A percentile compares a stretch with the other conserved stretches of the same genome.
Evolutionary conservation across 352 stramenopile species (phyloP).

Genomic region (Thraustotheca clavata): DNA sequence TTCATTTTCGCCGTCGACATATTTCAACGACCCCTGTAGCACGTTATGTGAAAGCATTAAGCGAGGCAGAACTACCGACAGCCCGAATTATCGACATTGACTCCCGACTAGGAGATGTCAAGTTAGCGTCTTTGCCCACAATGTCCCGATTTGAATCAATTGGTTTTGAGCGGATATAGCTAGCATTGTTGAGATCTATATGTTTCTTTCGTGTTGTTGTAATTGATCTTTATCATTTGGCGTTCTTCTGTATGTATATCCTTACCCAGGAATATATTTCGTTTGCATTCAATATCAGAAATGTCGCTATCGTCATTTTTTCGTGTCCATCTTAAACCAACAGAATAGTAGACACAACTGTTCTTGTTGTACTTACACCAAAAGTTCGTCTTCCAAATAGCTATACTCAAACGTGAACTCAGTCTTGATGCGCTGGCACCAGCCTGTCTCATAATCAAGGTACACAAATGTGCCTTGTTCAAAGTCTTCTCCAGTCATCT

Average conservation of each 20-base stretch:
- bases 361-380: too few species aligned
- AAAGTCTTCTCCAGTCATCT: slow-evolving; percentile 96
- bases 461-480: slow-evolving; percentile 99
- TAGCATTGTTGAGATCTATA: too few species aligned
- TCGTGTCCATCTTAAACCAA: too few species aligned
- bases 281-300: too few species aligned
- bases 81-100: background rate
- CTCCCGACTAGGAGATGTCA: background rate
- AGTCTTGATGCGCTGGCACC: slow-evolving; percentile 98
- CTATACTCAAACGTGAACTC: slow-evolving; percentile 99
- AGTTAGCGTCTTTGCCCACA: background rate
- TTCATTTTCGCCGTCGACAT: background rate
- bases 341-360: too few species aligned
- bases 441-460: slow-evolving; percentile 99
- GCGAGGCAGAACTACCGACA: background rate
- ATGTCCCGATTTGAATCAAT: too few species aligned
- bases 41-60: background rate
- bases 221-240: too few species aligned
- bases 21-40: background rate
- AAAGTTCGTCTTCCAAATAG: slow-evolving; percentile 89
- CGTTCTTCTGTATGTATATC: too few species aligned
- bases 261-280: too few species aligned
- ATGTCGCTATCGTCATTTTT: too few species aligned
- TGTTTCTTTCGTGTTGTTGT: too few species aligned
- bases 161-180: too few species aligned